Conservation (phyloP, 2,329 filamentous ascomycete species). For the Arthrobotrys conoides region DNA sequence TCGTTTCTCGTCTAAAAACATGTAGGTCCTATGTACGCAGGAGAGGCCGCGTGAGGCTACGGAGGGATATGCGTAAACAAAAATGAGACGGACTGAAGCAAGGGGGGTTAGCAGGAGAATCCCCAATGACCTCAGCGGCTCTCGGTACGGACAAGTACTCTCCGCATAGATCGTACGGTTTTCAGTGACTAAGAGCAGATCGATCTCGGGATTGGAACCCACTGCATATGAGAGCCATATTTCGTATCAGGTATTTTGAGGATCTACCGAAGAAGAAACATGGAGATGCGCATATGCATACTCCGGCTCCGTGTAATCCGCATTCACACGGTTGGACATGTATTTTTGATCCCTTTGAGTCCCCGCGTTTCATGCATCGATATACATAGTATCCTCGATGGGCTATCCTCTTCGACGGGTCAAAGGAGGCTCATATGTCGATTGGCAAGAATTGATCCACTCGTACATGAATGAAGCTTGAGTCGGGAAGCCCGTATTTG, state of each 20-base stretch:
- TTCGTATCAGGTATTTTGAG: slow-evolving; percentile 25
- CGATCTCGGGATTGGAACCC: slow-evolving; percentile 52
- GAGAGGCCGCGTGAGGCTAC: slow-evolving; percentile 5
- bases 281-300: slow-evolving; percentile 9
- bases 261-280: slow-evolving; percentile 18
- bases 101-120: slow-evolving; percentile 37
- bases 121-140: slow-evolving; percentile 60
- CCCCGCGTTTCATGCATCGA: slow-evolving; percentile 42
- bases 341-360: slow-evolving; percentile 28
- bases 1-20: slow-evolving; percentile 8
- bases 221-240: slow-evolving; percentile 21
- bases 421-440: slow-evolving; percentile 29
- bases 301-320: slow-evolving; percentile 11
- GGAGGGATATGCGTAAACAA: slow-evolving; percentile 30
- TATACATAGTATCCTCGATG: slow-evolving; percentile 1
- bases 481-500: slow-evolving; percentile 52
- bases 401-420: slow-evolving; percentile 7
- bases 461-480: slow-evolving; percentile 6
- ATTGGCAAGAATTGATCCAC: slow-evolving; percentile 26
- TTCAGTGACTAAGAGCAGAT: slow-evolving; percentile 26
- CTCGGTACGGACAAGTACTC: slow-evolving; percentile 34
- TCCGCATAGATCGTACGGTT: slow-evolving; percentile 40
- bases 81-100: slow-evolving; percentile 48
- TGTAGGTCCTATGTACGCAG: not conserved
- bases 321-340: slow-evolving; percentile 24